Evolutionary conservation across 192 early-diverging fungal species (phyloP), one percentile per base, ranked within the genome.

Genomic region (Backusella macrospora): DNA sequence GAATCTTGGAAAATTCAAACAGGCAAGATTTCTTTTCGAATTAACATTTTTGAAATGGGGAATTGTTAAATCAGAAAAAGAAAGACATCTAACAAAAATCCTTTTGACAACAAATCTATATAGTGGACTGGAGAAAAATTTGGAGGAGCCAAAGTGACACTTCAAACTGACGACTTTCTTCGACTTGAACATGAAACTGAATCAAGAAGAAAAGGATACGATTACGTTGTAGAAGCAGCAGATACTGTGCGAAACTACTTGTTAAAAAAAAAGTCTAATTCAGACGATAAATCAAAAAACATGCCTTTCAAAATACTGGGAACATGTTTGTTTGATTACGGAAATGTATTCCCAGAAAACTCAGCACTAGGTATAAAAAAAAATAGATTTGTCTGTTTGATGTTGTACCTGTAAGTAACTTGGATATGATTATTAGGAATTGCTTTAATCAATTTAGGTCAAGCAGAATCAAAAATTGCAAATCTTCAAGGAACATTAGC

Each of bases 91-190:
- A 59, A 59, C 26, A 26, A 59, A 55, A 55, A 21, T 23, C 21
- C 23, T 9, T 55, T 23, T 55, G 52, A 55, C 52, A 59, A 59
- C 52, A 26, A 21, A 52, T 34, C 0, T 34, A 45, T 38, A 59
- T 76, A 89, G 88, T 88, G 90, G 82, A 92, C 91, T 15, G 92
- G 90, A 71, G 95, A 97, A 77, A 88, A 88, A 64, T 81, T 96
- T 59, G 94, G 95, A n/a, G 81, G 82, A 59, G 78, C 84, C 39
- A 86, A 87, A 68, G 88, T 83, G 69, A 91, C 93, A 26, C 89
- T 92, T 66, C 90, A 90, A 37, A 86, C 87, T 67, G 95, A 95
- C 14, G 95, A 97, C 65, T 95, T 96, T 80, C 91, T 90, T 68
- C 83, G 87, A 13, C 81, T 97, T 55, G 88, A 94, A 78, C 73